A percentile compares a stretch with the other conserved stretches of the same genome.
Evolutionary conservation across 2,329 filamentous ascomycete genomes (phyloP).

Genomic region (Alternaria arborescens): DNA sequence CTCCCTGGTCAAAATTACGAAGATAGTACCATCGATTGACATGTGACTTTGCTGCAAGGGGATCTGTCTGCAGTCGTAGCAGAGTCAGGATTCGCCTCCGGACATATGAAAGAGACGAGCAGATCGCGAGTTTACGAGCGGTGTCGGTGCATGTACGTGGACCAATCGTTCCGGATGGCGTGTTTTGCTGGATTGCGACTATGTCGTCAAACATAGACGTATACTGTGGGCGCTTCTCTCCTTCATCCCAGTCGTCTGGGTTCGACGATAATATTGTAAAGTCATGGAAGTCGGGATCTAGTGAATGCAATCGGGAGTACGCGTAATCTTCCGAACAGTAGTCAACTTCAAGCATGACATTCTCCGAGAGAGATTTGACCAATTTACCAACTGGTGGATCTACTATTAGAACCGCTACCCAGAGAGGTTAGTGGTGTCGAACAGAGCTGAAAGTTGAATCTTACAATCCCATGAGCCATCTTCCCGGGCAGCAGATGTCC

Average conservation of each 20-base stretch:
- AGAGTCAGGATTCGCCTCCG: not conserved
- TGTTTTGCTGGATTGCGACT: not conserved
- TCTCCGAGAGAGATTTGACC: not conserved
- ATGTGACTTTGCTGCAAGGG: too few relatives aligned
- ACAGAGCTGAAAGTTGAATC: too few relatives aligned
- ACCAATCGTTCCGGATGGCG: not conserved
- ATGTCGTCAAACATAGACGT: conserved; percentile 5
- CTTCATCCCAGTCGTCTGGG: not conserved
- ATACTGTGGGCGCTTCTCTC: not conserved
- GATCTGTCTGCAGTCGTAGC: too few relatives aligned
- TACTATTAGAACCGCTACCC: not conserved
- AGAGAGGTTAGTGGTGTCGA: too few relatives aligned
- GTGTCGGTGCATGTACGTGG: conserved; percentile 4
- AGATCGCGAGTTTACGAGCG: conserved; percentile 7
- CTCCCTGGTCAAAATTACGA: too few relatives aligned
- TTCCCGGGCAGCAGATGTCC: too few relatives aligned
- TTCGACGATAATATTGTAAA: not conserved
- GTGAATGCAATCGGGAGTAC: conserved; percentile 7
- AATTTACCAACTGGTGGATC: not conserved
- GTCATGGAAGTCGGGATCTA: conserved; percentile 6
- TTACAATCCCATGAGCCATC: too few relatives aligned
- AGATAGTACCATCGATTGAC: too few relatives aligned
- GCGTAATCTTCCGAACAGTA: not conserved
- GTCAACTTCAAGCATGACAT: not conserved
- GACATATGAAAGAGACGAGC: not conserved